Evolutionary conservation across 2,329 filamentous ascomycete genomes (phyloP).

Genomic region (Lachnellula cervina): DNA sequence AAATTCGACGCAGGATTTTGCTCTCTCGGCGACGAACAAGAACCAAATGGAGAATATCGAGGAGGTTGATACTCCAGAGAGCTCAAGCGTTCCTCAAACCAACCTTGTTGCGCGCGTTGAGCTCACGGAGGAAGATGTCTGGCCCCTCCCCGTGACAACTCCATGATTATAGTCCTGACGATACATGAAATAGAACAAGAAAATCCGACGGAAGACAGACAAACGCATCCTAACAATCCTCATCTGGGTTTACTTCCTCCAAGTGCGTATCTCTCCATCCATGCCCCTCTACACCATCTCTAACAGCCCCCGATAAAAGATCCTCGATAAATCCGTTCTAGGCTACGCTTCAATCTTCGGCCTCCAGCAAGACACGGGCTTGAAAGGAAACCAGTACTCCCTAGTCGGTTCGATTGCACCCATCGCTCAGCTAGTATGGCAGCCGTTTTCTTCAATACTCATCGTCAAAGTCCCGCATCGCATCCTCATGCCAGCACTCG

Average conservation of each 20-base stretch:
- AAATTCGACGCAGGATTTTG: too few relatives aligned
- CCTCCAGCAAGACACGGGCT: constrained; percentile 48
- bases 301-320: constrained; percentile 28
- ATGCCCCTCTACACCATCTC: neutral
- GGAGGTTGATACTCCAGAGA: too few relatives aligned
- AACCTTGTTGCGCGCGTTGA: constrained; percentile 2
- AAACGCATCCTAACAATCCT: constrained; percentile 50
- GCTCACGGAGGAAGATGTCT: constrained; percentile 22
- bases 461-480: constrained; percentile 58
- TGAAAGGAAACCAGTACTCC: constrained; percentile 48
- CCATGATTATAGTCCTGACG: neutral
- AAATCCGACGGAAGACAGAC: constrained; percentile 58
- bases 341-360: constrained; percentile 56
- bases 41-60: too few relatives aligned
- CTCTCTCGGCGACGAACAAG: too few relatives aligned
- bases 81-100: too few relatives aligned
- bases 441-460: constrained; percentile 54
- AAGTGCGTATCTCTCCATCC: constrained; percentile 25
- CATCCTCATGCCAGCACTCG: constrained; percentile 49
- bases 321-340: constrained; percentile 46
- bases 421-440: constrained; percentile 57
- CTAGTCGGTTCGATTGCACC: constrained; percentile 52
- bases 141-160: neutral
- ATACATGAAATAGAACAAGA: constrained; percentile 39
- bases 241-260: constrained; percentile 55